Evolutionary conservation across 2,329 filamentous ascomycete genomes (phyloP), one percentile per base, ranked within the genome.

Genomic region (Alternaria dauci): DNA sequence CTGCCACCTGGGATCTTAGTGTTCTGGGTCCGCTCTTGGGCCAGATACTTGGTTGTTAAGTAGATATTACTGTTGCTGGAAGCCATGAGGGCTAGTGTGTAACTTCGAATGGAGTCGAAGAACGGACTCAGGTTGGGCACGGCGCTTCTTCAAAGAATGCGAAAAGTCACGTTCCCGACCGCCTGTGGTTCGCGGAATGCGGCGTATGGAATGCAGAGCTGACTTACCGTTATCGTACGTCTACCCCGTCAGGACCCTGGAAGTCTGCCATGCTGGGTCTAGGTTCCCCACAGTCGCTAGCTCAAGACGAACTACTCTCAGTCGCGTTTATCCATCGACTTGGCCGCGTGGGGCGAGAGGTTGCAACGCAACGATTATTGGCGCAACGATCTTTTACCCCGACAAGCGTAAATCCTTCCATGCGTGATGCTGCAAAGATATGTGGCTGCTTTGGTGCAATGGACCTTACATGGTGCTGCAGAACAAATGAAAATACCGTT

Each of bases 11-110:
- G 57, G 2, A 18, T 26, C 18, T 26, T 59, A 26, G 34, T 28
- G 38, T 59, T 59, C 20, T 56, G 57, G 2, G 44, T 59, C 12
- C 57, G 23, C n/a, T 51, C 52, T 26, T 59, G 57, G 16, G 57
- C 57, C 32, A 59, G 44, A 32, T 59, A 59, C 39, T 51, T 56
- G 38, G n/a, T 59, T 1, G 52, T 59, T 5, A 46, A 39, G 26
- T 56, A 56, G 8, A 41, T 30, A 7, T 44, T 59, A 6, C 41
- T 56, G 8, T 18, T 59, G 18, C 7, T 16, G 25, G 52, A 41
- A 50, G 36, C 16, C 57, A 59, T 59, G 28, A 18, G 26, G 28
- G 16, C 18, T 5, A 34, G 6, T 20, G 8, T 44, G n/a, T 11
- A 18, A 9, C 8, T 43, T 36, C 39, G 18, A 53, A 26, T 11